phyloP scores from a whole-genome alignment of 805 yeast species.

The Zygotorulaspora sp. region DNA sequence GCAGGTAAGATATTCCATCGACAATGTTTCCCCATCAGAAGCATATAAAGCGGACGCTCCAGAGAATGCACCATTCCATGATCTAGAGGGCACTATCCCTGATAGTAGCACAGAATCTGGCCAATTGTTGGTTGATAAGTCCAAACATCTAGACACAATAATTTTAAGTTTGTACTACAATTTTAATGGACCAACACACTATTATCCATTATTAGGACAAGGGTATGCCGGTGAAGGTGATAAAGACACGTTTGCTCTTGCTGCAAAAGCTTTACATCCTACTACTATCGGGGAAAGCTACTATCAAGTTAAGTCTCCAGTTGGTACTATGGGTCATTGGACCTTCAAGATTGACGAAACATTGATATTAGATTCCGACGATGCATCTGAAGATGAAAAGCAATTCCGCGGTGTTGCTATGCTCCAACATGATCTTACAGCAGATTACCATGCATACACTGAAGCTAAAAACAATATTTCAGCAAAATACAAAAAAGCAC shows the following conservation, averaged over 20 bases:
- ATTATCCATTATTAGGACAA: constrained; percentile 66
- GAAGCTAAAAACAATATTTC: constrained; percentile 14
- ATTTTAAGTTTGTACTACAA: constrained; percentile 62
- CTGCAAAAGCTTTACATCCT: constrained; percentile 48
- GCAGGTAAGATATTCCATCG: constrained; percentile 37
- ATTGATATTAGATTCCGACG: constrained; percentile 23
- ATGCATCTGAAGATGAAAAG: constrained; percentile 14
- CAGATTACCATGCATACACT: constrained; percentile 42
- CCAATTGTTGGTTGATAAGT: constrained; percentile 58
- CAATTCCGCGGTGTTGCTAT: constrained; percentile 63
- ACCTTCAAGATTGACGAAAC: constrained; percentile 16
- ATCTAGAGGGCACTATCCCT: constrained; percentile 59
- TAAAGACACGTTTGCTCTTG: constrained; percentile 68
- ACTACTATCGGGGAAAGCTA: constrained; percentile 21
- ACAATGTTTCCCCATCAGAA: constrained; percentile 33
- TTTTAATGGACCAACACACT: constrained; percentile 59
- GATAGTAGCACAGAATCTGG: constrained; percentile 74
- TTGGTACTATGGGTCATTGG: constrained; percentile 38
- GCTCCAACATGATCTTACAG: constrained; percentile 70
- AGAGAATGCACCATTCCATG: constrained; percentile 46
- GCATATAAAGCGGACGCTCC: constrained; percentile 23
- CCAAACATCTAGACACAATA: constrained; percentile 53
- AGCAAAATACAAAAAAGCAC: constrained; percentile 2
- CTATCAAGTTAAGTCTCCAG: constrained; percentile 44
- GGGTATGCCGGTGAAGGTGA: constrained; percentile 80